Evolutionary conservation across 2,329 filamentous ascomycete genomes (phyloP).

Genomic region (Orbilia blumenaviensis): DNA sequence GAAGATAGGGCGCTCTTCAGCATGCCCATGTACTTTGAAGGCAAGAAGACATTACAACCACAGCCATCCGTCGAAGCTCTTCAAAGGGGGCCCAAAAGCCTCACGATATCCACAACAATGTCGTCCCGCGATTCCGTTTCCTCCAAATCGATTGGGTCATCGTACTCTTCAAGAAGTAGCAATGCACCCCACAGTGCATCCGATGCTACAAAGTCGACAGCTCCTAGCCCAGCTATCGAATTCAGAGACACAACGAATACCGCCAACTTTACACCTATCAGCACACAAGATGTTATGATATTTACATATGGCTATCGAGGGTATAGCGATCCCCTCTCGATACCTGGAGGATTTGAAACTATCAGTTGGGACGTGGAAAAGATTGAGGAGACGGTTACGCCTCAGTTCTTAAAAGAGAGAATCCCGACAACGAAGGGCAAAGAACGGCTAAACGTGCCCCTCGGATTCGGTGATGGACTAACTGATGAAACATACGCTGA

Average conservation of each 20-base stretch:
- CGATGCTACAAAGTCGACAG: conserved; percentile 20
- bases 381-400: conserved; percentile 75
- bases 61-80: conserved; percentile 32
- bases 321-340: conserved; percentile 38
- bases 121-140: conserved; percentile 49
- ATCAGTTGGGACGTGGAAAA: conserved; percentile 74
- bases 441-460: conserved; percentile 68
- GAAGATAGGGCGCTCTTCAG: conserved; percentile 42
- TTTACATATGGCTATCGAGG: conserved; percentile 48
- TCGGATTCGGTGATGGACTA: conserved; percentile 72
- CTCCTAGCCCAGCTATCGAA: conserved; percentile 15
- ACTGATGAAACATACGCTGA: conserved; percentile 80
- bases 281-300: conserved; percentile 53
- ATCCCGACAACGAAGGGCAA: conserved; percentile 69
- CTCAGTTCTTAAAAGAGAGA: conserved; percentile 72
- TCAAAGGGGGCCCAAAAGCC: conserved; percentile 14
- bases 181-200: conserved; percentile 6
- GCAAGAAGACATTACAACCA: conserved; percentile 33
- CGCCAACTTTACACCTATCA: conserved; percentile 46
- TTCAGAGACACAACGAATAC: conserved; percentile 40
- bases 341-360: conserved; percentile 46
- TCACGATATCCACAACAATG: conserved; percentile 28
- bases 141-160: conserved; percentile 42
- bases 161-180: conserved; percentile 44
- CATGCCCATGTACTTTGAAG: conserved; percentile 51